A percentile compares a stretch with the other conserved stretches of the same genome.
Evolutionary conservation across 2,329 filamentous ascomycete species (phyloP).

Genomic region (Colletotrichum lindemuthianum): DNA sequence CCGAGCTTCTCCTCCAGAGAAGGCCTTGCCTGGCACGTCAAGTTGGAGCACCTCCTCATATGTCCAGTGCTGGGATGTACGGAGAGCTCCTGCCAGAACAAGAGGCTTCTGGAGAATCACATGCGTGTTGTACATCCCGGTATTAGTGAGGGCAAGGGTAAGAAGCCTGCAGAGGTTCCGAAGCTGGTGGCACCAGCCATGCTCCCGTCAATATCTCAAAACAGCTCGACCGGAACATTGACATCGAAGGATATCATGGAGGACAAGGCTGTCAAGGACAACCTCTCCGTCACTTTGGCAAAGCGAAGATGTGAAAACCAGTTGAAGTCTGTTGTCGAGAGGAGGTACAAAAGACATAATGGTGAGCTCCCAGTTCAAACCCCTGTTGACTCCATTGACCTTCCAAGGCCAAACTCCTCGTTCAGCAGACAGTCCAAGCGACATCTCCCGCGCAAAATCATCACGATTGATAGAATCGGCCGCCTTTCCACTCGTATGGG

Average conservation of each 20-base stretch:
- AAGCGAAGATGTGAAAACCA: constrained; percentile 51
- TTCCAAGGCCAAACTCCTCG: constrained; percentile 40
- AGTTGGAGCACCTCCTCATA: constrained; percentile 53
- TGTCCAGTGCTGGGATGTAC: constrained; percentile 52
- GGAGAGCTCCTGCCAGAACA: constrained; percentile 48
- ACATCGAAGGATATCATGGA: constrained; percentile 18
- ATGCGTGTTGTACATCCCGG: constrained; percentile 48
- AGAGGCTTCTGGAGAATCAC: constrained; percentile 50
- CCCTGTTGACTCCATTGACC: background rate
- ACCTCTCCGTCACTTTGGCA: constrained; percentile 42
- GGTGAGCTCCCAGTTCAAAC: constrained; percentile 23
- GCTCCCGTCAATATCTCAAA: background rate
- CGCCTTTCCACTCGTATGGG: constrained; percentile 54
- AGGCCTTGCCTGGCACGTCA: constrained; percentile 55
- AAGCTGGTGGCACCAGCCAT: background rate
- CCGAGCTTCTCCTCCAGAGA: constrained; percentile 49
- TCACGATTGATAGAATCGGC: constrained; percentile 46
- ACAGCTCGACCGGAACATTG: background rate
- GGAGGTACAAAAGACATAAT: constrained; percentile 43
- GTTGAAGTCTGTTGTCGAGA: constrained; percentile 48
- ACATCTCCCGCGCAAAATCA: constrained; percentile 41
- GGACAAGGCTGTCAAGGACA: constrained; percentile 38
- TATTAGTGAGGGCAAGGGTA: constrained; percentile 12
- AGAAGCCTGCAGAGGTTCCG: constrained; percentile 34
- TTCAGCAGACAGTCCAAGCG: constrained; percentile 46